Evolutionary conservation across 345 rosid genomes (phyloP).

Genomic region (Pseudoturritis turrita): DNA sequence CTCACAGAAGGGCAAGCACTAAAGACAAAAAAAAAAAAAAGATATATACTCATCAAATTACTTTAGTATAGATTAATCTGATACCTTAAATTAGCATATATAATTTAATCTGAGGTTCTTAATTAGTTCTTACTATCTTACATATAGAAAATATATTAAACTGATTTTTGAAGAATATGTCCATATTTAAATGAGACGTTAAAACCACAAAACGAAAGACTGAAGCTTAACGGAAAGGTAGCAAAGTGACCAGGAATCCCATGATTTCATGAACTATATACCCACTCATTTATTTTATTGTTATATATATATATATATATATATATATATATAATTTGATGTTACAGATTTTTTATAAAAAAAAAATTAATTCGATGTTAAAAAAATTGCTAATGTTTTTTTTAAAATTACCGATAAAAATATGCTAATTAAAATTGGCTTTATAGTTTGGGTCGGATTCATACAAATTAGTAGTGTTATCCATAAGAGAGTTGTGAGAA

Average conservation of each 20-base stretch:
- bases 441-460: no score
- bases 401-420: no score
- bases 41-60: no score
- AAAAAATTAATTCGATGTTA: no score
- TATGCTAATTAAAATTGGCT: no score
- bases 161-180: background rate
- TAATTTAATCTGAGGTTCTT: background rate
- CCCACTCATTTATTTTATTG: background rate
- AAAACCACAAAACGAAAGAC: conserved; percentile 1
- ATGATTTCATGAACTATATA: conserved; percentile 5
- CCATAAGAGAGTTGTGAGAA: conserved; percentile 8
- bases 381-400: no score
- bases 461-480: no score
- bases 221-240: background rate
- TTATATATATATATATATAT: no score
- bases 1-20: background rate
- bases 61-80: background rate
- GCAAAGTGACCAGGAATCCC: conserved; percentile 17
- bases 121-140: background rate
- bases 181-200: background rate
- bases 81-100: background rate
- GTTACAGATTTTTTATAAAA: no score
- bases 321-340: background rate
- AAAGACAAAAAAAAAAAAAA: background rate
- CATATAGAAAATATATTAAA: background rate